A percentile compares a stretch with the other conserved stretches of the same genome.
Conservation (phyloP, 1,139 yeast genomes). For the Hanseniaspora gamundiae region DNA sequence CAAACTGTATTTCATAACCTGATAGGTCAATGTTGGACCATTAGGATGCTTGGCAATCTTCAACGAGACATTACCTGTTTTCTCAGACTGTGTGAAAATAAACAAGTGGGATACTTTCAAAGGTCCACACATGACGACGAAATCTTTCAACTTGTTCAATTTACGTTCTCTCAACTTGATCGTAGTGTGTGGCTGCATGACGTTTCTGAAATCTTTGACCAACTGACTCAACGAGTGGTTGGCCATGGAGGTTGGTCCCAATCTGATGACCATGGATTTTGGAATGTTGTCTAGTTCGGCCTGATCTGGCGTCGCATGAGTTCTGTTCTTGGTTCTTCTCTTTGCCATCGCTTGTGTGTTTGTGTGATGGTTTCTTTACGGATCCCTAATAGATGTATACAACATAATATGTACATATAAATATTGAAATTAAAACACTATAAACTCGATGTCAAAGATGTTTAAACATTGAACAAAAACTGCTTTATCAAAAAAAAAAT, state of each 20-base stretch:
- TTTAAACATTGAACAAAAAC: constrained; percentile 15
- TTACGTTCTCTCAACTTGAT: constrained; percentile 76
- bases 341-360: constrained; percentile 18
- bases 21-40: constrained; percentile 88
- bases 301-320: constrained; percentile 57
- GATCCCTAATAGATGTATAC: too few relatives aligned
- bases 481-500: too few relatives aligned
- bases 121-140: constrained; percentile 95
- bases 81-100: constrained; percentile 71
- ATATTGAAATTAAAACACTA: constrained; percentile 2
- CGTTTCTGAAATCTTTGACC: constrained; percentile 74
- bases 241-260: constrained; percentile 59
- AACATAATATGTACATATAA: too few relatives aligned
- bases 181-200: constrained; percentile 97
- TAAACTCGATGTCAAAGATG: constrained; percentile 12
- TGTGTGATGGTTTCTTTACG: neutral
- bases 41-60: constrained; percentile 81
- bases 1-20: constrained; percentile 63
- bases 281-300: constrained; percentile 63
- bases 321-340: constrained; percentile 55
- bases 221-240: constrained; percentile 76
- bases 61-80: constrained; percentile 67
- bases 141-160: constrained; percentile 77
- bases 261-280: constrained; percentile 81
- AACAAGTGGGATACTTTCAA: constrained; percentile 83